phyloP scores from a whole-genome alignment of 176 grass and related monocot species.

The Olyra latifolia region DNA sequence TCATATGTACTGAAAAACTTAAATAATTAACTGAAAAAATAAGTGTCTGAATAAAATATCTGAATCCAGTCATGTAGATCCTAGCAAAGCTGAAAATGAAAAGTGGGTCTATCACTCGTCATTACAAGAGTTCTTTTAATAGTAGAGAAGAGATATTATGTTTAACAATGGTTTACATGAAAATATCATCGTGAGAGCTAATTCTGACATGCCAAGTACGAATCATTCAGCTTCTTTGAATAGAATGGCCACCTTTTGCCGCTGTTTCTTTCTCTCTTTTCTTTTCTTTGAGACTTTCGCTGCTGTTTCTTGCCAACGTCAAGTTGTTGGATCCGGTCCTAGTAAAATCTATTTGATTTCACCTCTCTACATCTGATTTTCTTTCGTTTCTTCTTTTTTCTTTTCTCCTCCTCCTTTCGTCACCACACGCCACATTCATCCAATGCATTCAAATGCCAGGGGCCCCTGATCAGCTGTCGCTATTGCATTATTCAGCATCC shows the following conservation, averaged over 20 bases:
- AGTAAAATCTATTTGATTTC: background rate
- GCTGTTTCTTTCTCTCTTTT: background rate
- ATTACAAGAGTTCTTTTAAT: too few species aligned
- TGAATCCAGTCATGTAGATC: too few species aligned
- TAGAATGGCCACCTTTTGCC: background rate
- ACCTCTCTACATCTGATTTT: background rate
- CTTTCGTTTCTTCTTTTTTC: background rate
- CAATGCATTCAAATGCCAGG: slow-evolving; percentile 9
- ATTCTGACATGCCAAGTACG: too few species aligned
- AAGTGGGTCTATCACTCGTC: too few species aligned
- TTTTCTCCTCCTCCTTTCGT: background rate
- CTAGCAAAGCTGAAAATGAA: too few species aligned
- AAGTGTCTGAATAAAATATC: too few species aligned
- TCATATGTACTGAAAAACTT: too few species aligned
- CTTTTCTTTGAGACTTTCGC: too few species aligned
- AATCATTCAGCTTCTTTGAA: background rate
- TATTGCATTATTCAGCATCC: slow-evolving; percentile 5
- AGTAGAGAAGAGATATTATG: too few species aligned
- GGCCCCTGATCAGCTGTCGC: background rate
- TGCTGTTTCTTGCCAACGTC: background rate
- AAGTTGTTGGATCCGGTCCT: too few species aligned
- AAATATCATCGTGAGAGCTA: too few species aligned
- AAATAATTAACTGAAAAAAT: too few species aligned
- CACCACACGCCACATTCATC: slow-evolving; percentile 3
- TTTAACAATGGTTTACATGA: background rate